Evolutionary conservation across 1,139 yeast species (phyloP).

Genomic region (Diutina mesorugosa): DNA sequence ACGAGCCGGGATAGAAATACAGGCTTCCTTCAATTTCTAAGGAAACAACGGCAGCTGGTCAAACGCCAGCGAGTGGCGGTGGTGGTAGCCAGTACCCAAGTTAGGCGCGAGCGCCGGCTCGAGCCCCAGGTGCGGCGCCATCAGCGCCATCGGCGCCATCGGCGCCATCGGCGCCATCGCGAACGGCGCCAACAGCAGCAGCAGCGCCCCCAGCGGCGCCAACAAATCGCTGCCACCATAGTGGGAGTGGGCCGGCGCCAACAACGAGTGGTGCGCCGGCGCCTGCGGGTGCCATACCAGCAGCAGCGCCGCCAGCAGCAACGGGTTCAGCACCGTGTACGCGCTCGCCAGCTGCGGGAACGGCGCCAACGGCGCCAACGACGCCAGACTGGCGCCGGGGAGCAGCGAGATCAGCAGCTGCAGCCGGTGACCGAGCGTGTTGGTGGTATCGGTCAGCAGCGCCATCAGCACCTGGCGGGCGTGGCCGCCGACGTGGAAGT

Average conservation of each 20-base stretch:
- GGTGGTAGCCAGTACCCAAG: neutral
- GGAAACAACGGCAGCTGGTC: neutral
- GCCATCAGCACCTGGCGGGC: constrained; percentile 2
- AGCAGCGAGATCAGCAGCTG: neutral
- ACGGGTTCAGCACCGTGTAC: neutral
- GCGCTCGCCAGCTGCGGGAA: neutral
- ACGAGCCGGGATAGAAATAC: neutral
- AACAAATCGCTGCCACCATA: too few relatives aligned
- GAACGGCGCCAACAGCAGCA: neutral
- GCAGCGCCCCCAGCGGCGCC: neutral
- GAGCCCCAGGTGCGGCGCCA: neutral
- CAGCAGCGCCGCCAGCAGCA: neutral
- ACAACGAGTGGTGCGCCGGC: neutral
- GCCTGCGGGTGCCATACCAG: neutral
- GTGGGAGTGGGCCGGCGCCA: neutral
- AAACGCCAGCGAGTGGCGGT: neutral
- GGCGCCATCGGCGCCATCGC: neutral
- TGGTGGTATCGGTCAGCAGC: neutral
- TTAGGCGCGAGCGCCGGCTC: neutral
- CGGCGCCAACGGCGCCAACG: neutral
- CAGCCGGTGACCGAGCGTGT: neutral
- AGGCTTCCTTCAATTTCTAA: neutral
- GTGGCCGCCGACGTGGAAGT: neutral
- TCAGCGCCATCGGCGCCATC: neutral
- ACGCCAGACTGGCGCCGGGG: neutral